Evolutionary conservation across 371 early-diverging fungal species (phyloP), one percentile per base, ranked within the genome.

Genomic region (Mortierella sp.): DNA sequence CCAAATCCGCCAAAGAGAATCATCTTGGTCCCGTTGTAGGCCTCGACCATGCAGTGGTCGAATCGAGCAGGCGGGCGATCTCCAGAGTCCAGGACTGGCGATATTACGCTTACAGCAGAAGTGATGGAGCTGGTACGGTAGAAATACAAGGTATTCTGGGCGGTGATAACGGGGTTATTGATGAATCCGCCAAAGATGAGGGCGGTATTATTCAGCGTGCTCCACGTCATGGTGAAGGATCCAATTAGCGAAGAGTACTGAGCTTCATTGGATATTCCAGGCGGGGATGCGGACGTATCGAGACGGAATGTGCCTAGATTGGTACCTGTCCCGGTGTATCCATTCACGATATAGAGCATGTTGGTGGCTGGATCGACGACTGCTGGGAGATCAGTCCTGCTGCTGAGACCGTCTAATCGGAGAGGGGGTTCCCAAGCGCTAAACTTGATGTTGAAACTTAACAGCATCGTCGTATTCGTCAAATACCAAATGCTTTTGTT

Each of bases 1-100:
- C 16, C 11, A 11, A 14, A 4, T 2, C 82, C 82, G 3, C 82
- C 82, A 72, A 82, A 82, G 28, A 82, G 63, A 13, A 82, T 19
- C 63, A 78, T 68, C 26, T 78, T 77, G n/a, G 82, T 28, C 42
- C 42, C 42, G 42, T 38, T 38, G 42, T 38, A 38, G 42, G 42
- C 42, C 42, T 38, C 42, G 42, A 38, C 42, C 42, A 38, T 38
- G 42, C 42, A 38, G 42, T 38, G 42, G 5, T 5, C 42, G 1
- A 38, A 3, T 38, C 42, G 42, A 38, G 42, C 42, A 38, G 42
- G 1, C 42, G 42, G 65, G 6, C 8, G 13, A 5, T 26, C 34
- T 31, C 52, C 63, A 28, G 63, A 60, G 34, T 60, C 63, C 1
- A 3, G 31, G 16, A 31, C 63, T 3, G 28, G 28, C 19, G 63